phyloP scores from a whole-genome alignment of 495 filamentous ascomycete genomes.

The Penicillium maclennaniae region DNA sequence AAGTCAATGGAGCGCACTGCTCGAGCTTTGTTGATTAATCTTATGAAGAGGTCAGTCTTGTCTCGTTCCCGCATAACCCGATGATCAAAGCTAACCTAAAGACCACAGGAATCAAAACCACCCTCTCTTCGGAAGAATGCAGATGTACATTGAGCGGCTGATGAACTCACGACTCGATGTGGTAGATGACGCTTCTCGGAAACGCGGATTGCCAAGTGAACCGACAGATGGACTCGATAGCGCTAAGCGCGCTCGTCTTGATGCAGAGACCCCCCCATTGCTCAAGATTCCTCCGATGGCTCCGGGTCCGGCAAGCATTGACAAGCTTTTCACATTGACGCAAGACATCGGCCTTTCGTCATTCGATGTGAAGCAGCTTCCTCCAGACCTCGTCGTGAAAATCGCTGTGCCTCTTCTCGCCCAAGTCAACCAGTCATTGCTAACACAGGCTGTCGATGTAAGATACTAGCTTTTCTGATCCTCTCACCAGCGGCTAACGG shows the following conservation, averaged over 20 bases:
- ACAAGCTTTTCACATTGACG: slow-evolving; percentile 80
- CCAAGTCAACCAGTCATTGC: slow-evolving; percentile 54
- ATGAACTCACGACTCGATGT: slow-evolving; percentile 68
- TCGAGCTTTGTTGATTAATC: slow-evolving; percentile 72
- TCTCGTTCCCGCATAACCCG: background rate
- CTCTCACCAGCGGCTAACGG: slow-evolving; percentile 22
- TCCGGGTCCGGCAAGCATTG: slow-evolving; percentile 68
- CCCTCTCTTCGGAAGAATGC: slow-evolving; percentile 65
- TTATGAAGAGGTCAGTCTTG: slow-evolving; percentile 63
- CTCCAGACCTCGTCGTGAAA: slow-evolving; percentile 66
- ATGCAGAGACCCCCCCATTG: slow-evolving; percentile 47
- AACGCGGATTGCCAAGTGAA: slow-evolving; percentile 65
- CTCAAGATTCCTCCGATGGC: slow-evolving; percentile 62
- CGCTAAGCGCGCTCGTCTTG: slow-evolving; percentile 67
- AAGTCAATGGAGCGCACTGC: slow-evolving; percentile 94
- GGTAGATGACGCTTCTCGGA: slow-evolving; percentile 67
- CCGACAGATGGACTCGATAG: slow-evolving; percentile 65
- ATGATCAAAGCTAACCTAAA: slow-evolving; percentile 2
- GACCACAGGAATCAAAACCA: slow-evolving; percentile 62
- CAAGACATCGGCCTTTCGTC: slow-evolving; percentile 64
- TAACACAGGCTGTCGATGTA: slow-evolving; percentile 68
- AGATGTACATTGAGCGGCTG: slow-evolving; percentile 76
- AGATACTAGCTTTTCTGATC: background rate
- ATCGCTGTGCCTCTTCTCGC: slow-evolving; percentile 70
- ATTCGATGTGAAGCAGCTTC: slow-evolving; percentile 79